Base-by-base conservation (phyloP, 2,329 filamentous ascomycete species). In the Penicillium polonicum region DNA sequence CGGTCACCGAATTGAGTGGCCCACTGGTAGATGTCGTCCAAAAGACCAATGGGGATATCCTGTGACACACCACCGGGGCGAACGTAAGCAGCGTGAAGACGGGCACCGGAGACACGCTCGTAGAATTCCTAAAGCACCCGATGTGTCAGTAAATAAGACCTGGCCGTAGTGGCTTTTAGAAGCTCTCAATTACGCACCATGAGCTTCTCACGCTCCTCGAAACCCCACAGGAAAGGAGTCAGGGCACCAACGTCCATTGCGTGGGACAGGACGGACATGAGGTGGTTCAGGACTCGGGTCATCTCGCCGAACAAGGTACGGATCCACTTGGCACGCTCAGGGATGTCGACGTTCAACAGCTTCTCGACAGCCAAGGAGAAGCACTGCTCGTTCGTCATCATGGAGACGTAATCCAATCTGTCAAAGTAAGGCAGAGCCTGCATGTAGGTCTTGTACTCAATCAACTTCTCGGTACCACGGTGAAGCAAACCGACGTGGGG, bases 361-460 rank as follows among this genome's bases (percentile, higher is more conserved):
- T 99, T 99, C 85, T 99, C 94, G 55, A 97, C 93, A 21, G 92
- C 94, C 65, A 99, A 84, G 38, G 92, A 87, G 79, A 91, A 99
- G 74, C 92, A 96, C 80, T 99, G 94, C 83, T 99, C 94, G 79
- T 99, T 99, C 72, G 94, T 99, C 94, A 99, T 99, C 95, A 99
- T 99, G 71, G 92, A 97, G 68, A 97, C 92, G 78, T 99, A 99
- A 79, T 99, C 94, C 76, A 99, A 84, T 69, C 94, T 91, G 80
- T 99, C 94, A 76, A 99, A 99, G 83, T 99, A 99, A 56, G 94
- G 94, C 73, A 99, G 83, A 57, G 94, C 94, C 83, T 99, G 94
- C 72, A 97, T 85, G 75, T 99, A 99, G 69, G 93, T 96, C 85
- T 96, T 97, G 85, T 99, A 99, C 83, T 99, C 94, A 79, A 97